Evolutionary conservation across 2,329 filamentous ascomycete species (phyloP).

Genomic region (Ceratocystis colombiana): DNA sequence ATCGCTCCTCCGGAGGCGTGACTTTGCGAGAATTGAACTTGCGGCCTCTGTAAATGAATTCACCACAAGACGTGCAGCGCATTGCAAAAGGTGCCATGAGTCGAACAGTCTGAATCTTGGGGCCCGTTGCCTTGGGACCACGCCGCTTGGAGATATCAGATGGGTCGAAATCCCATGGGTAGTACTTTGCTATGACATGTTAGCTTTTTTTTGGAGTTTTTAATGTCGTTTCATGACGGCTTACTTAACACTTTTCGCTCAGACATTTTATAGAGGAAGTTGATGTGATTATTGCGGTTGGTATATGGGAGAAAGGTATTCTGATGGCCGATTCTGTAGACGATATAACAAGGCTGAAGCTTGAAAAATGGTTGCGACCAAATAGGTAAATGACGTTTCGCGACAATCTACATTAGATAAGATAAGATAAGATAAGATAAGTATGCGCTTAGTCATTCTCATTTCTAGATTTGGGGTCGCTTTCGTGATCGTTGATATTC

Average conservation of each 20-base stretch:
- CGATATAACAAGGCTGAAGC: constrained; percentile 11
- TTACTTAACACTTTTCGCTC: constrained; percentile 67
- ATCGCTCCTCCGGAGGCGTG: constrained; percentile 75
- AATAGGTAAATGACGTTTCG: constrained; percentile 13
- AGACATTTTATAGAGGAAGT: constrained; percentile 51
- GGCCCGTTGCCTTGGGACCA: constrained; percentile 60
- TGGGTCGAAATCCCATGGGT: constrained; percentile 80
- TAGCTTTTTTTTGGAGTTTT: constrained; percentile 18
- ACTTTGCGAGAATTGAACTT: constrained; percentile 97
- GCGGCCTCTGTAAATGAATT: constrained; percentile 84
- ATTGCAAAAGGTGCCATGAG: constrained; percentile 54
- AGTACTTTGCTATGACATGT: constrained; percentile 42
- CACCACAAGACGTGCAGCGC: constrained; percentile 44
- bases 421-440: constrained; percentile 23
- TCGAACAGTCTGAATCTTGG: constrained; percentile 74
- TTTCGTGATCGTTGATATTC: background rate
- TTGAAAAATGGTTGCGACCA: constrained; percentile 5
- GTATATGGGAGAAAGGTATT: background rate
- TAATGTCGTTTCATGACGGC: constrained; percentile 25
- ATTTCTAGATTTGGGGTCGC: no score
- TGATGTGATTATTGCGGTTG: background rate
- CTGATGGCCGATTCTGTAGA: background rate
- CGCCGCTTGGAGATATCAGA: constrained; percentile 62
- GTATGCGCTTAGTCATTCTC: constrained; percentile 18
- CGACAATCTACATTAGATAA: background rate